Evolutionary conservation across 345 rosid species (phyloP).

Genomic region (Microcos paniculata): DNA sequence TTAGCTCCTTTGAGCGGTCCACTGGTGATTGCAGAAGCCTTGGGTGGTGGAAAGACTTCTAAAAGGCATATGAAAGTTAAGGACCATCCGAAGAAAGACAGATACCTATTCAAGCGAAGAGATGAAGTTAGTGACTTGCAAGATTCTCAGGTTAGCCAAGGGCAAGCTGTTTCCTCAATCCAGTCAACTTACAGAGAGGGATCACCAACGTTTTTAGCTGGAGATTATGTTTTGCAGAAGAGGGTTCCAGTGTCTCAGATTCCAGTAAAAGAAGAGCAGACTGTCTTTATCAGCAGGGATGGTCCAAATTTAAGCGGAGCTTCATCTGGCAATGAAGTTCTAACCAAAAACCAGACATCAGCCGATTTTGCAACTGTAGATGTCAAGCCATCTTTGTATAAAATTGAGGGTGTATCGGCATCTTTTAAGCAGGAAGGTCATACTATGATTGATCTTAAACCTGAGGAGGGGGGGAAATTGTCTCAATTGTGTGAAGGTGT

Average conservation of each 20-base stretch:
- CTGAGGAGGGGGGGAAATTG: conserved; percentile 34
- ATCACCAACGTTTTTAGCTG: conserved; percentile 38
- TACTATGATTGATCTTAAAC: conserved; percentile 31
- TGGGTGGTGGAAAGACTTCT: conserved; percentile 60
- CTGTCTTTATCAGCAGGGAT: conserved; percentile 34
- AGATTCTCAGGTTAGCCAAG: conserved; percentile 34
- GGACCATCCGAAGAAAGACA: conserved; percentile 77
- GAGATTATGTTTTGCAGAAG: conserved; percentile 75
- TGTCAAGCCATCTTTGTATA: conserved; percentile 29
- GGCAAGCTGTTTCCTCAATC: conserved; percentile 37
- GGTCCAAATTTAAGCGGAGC: conserved; percentile 34
- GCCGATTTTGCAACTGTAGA: conserved; percentile 18
- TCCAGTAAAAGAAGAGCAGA: conserved; percentile 37
- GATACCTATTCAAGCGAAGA: conserved; percentile 76
- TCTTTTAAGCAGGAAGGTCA: conserved; percentile 32
- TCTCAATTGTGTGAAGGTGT: conserved; percentile 34
- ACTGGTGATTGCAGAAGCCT: conserved; percentile 80
- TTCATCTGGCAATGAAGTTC: conserved; percentile 30
- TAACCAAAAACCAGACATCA: conserved; percentile 25
- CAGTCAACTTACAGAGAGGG: conserved; percentile 37
- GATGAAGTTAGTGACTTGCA: conserved; percentile 51
- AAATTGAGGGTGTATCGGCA: conserved; percentile 22
- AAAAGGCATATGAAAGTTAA: conserved; percentile 65
- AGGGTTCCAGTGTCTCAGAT: conserved; percentile 42
- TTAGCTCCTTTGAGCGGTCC: conserved; percentile 99